phyloP scores from a whole-genome alignment of 2,329 filamentous ascomycete species.

The Paracorniculantispora psalliotae region DNA sequence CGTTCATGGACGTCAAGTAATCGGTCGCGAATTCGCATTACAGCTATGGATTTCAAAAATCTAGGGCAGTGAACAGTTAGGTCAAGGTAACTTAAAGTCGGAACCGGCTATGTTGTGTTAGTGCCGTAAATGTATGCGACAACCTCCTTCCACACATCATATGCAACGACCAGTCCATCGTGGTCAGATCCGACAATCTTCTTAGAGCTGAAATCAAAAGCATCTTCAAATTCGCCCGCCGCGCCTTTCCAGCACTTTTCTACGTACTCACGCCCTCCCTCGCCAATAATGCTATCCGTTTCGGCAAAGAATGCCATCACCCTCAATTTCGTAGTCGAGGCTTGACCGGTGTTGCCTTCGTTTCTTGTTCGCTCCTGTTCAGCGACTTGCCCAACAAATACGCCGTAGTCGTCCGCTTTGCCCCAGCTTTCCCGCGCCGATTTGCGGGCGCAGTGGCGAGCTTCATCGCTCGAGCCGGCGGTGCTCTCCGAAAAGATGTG shows the following conservation, averaged over 20 bases:
- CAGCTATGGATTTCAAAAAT: background rate
- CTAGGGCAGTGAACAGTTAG: too few relatives aligned
- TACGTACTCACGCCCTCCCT: slow-evolving; percentile 7
- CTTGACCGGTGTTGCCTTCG: background rate
- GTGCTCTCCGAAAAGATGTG: slow-evolving; percentile 12
- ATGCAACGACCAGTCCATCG: slow-evolving; percentile 2
- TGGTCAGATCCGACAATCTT: slow-evolving; percentile 9
- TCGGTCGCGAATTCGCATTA: too few relatives aligned
- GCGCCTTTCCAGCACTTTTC: slow-evolving; percentile 8
- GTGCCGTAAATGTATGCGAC: background rate
- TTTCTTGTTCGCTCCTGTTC: background rate
- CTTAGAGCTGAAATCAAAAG: background rate
- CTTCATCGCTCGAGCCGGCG: slow-evolving; percentile 6
- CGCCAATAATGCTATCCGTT: slow-evolving; percentile 8
- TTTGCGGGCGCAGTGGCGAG: slow-evolving; percentile 9
- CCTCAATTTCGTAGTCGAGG: background rate
- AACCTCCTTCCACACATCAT: slow-evolving; percentile 9
- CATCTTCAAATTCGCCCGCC: slow-evolving; percentile 9
- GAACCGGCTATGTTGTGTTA: background rate
- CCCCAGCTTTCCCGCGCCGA: slow-evolving; percentile 10
- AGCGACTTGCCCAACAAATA: slow-evolving; percentile 4
- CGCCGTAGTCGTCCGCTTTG: slow-evolving; percentile 5
- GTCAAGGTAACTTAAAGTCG: too few relatives aligned
- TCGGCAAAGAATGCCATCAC: slow-evolving; percentile 9
- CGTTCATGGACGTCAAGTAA: too few relatives aligned